Evolutionary conservation across 345 rosid species (phyloP).

Genomic region (Hirschfeldia incana): DNA sequence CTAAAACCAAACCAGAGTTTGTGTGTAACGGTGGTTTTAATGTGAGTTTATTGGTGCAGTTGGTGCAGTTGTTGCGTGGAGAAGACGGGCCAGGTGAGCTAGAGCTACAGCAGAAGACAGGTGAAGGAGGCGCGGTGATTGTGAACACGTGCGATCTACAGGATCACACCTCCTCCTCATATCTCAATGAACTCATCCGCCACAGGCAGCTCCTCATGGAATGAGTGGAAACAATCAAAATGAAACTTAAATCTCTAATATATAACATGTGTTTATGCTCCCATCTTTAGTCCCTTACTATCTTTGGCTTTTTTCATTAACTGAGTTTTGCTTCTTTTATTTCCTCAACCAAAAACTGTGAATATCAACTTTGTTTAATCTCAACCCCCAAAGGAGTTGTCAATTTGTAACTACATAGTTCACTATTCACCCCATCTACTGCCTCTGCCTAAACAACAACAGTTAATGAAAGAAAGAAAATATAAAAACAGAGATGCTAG

Average conservation of each 20-base stretch:
- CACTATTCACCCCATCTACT: slow-evolving; percentile 11
- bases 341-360: slow-evolving; percentile 26
- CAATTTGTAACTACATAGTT: neutral
- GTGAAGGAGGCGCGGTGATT: slow-evolving; percentile 44
- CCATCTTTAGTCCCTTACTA: neutral
- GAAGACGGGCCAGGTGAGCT: slow-evolving; percentile 47
- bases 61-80: slow-evolving; percentile 63
- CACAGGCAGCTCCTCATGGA: slow-evolving; percentile 82
- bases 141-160: slow-evolving; percentile 60
- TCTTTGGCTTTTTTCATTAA: neutral
- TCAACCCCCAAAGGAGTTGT: neutral
- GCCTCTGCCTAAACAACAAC: slow-evolving; percentile 34
- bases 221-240: slow-evolving; percentile 31
- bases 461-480: slow-evolving; percentile 15
- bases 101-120: slow-evolving; percentile 49
- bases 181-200: slow-evolving; percentile 67
- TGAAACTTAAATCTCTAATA: neutral
- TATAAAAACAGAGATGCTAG: neutral
- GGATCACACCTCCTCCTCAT: slow-evolving; percentile 63
- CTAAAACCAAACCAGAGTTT: neutral
- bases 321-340: neutral
- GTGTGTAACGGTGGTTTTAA: neutral
- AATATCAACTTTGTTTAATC: slow-evolving; percentile 22
- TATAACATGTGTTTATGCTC: neutral
- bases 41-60: slow-evolving; percentile 29